Evolutionary conservation across 495 filamentous ascomycete species (phyloP), one percentile per base, ranked within the genome.

Genomic region (Articulospora tetracladia): DNA sequence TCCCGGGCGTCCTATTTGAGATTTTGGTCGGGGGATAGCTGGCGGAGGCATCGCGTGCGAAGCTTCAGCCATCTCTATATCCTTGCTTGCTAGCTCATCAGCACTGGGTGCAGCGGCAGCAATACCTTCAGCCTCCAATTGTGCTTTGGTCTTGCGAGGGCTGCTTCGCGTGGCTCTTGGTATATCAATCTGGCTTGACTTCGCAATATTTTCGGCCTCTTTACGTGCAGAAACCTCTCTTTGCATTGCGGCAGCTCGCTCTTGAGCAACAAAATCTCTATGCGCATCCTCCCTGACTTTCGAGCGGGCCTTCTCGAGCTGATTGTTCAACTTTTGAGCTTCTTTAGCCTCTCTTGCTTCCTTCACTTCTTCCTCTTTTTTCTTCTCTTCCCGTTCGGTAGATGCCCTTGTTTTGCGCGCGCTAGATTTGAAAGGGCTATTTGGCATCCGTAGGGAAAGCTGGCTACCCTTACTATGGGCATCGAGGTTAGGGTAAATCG

Each of bases 341-440:
- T 82, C 79, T 60, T 79, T 78, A 56, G 87, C 85, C 80, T 68
- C 83, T 87, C 71, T 91, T 77, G 56, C 79, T 77, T 65, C 50
- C 24, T 23, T 62, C 22, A 47, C 54, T 65, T 75, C 79, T 58
- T 85, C 84, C 78, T 58, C 79, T 78, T 68, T 68, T 53, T 51
- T 44, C n/a, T 56, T 56, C 64, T 76, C 79, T 60, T 84, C 83
- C 26, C 84, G 78, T 67, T 95, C 91, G 1, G 85, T 85, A 3
- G 90, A 93, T 60, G 86, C 88, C 53, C 90, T 83, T 0, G 86
- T 90, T 60, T 85, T 80, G 26, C 84, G 80, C 23, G 78, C 78
- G 63, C 84, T 83, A 13, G 68, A 62, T 27, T 74, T 72, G 12
- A 67, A 56, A 10, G 76, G 76, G 56, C 77, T 79, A 3, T 66